Conservation (phyloP, 768 basidiomycete species). For the Phaeotremella skinneri region DNA sequence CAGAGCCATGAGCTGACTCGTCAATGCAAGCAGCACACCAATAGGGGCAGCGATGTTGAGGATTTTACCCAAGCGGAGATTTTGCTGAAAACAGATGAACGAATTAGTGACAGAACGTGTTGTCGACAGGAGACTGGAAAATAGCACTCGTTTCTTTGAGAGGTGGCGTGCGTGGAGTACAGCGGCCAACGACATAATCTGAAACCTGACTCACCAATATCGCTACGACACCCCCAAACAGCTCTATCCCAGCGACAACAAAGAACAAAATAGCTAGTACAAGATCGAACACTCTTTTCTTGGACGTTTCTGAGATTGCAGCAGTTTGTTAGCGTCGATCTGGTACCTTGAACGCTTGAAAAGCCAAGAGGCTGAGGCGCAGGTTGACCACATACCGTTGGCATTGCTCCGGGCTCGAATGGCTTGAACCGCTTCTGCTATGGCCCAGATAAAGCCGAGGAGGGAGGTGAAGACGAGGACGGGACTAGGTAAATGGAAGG, state of each 20-base stretch:
- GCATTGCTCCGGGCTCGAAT: constrained; percentile 19
- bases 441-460: constrained; percentile 40
- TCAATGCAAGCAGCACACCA: constrained; percentile 37
- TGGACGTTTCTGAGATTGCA: constrained; percentile 19
- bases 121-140: not conserved
- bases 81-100: constrained; percentile 28
- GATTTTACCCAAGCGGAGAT: constrained; percentile 24
- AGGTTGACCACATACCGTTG: constrained; percentile 17
- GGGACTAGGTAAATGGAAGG: constrained; percentile 8
- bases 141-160: no score
- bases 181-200: no score
- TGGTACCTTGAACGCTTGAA: not conserved
- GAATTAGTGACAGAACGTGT: not conserved
- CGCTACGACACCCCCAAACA: constrained; percentile 29
- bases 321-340: not conserved
- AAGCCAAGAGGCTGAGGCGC: not conserved
- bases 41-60: constrained; percentile 38
- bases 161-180: no score
- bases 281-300: constrained; percentile 30
- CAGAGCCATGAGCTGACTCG: constrained; percentile 28
- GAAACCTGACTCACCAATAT: constrained; percentile 25
- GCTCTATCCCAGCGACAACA: constrained; percentile 33
- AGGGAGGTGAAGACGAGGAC: constrained; percentile 35
- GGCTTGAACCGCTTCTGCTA: constrained; percentile 33
- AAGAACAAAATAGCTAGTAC: constrained; percentile 39